Percentiles rank a stretch among this genome's conserved stretches.
These are phyloP conservation scores for Coemansia sp. DNA, from an alignment of 371 early-diverging fungal species.

Conservation along the genomic window DNA sequence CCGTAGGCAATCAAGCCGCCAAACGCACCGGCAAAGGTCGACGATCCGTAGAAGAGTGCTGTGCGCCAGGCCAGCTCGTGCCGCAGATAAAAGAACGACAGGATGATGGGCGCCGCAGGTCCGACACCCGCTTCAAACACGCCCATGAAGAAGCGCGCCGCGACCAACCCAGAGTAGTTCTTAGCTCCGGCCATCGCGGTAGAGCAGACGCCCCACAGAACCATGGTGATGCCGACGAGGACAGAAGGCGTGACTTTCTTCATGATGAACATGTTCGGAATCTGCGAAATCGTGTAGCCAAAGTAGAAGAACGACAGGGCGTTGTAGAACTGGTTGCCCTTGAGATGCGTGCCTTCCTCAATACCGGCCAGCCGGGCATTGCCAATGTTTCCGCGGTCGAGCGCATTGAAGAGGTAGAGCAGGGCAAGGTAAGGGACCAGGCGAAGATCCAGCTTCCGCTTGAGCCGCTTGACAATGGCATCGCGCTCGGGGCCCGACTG, in stretches of 20 bases:
- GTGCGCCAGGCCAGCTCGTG: slow-evolving; percentile 73
- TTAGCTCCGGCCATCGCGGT: slow-evolving; percentile 50
- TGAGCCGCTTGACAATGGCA: slow-evolving; percentile 46
- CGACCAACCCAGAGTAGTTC: slow-evolving; percentile 29
- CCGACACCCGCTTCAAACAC: slow-evolving; percentile 73
- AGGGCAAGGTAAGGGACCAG: slow-evolving; percentile 68
- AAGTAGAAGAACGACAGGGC: slow-evolving; percentile 70
- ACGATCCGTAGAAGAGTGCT: slow-evolving; percentile 57
- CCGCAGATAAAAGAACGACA: slow-evolving; percentile 76
- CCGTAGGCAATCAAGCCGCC: slow-evolving; percentile 64
- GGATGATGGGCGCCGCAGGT: slow-evolving; percentile 70
- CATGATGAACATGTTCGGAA: slow-evolving; percentile 62
- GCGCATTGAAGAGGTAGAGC: slow-evolving; percentile 69
- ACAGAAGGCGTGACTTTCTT: slow-evolving; percentile 65
- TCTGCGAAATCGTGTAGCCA: slow-evolving; percentile 72
- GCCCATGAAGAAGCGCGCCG: slow-evolving; percentile 68
- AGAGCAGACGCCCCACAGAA: slow-evolving; percentile 59
- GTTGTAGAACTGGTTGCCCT: slow-evolving; percentile 52
- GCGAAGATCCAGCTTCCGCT: slow-evolving; percentile 66
- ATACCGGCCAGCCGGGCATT: slow-evolving; percentile 45
- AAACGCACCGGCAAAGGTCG: slow-evolving; percentile 67
- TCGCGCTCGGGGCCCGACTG: slow-evolving; percentile 37
- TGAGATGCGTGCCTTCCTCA: slow-evolving; percentile 30
- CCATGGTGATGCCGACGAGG: slow-evolving; percentile 58
- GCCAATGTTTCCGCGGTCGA: slow-evolving; percentile 78